Evolutionary conservation across 139 green algal genomes (phyloP).

Genomic region (Micractinium sp.): DNA sequence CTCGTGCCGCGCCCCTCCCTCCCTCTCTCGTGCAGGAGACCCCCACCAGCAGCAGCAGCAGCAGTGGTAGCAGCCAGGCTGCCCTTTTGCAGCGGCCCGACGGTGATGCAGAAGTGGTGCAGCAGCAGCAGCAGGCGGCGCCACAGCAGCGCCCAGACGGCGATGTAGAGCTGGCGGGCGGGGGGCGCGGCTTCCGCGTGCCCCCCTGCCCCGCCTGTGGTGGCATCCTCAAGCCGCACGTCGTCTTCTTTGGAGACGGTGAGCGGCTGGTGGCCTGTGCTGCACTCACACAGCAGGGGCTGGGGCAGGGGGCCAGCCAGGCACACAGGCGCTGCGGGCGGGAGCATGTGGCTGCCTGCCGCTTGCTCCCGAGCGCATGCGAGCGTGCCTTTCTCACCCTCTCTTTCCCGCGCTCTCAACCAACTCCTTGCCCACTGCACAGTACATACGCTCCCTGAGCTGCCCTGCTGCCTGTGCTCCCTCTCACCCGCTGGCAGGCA

Average conservation of each 20-base stretch:
- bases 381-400: no score
- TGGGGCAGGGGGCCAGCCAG: no score
- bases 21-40: not conserved
- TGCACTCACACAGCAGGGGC: not conserved
- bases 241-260: conserved; percentile 89
- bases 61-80: not conserved
- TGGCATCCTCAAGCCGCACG: conserved; percentile 86
- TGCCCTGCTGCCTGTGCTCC: not conserved
- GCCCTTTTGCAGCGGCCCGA: not conserved
- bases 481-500: not conserved
- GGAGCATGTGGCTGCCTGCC: not conserved
- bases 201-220: conserved; percentile 74
- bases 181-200: conserved; percentile 68
- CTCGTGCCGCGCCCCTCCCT: not conserved
- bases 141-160: conserved; percentile 72
- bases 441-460: not conserved
- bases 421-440: no score
- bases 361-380: no score
- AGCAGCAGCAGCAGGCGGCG: not conserved
- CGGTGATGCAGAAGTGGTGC: not conserved
- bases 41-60: conserved; percentile 8
- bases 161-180: conserved; percentile 77
- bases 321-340: not conserved
- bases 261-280: not conserved
- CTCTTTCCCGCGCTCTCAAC: not conserved